Percentiles rank a stretch among this genome's conserved stretches.
Evolutionary conservation across 2,329 filamentous ascomycete species (phyloP).

Genomic region (Didymella segeticola): DNA sequence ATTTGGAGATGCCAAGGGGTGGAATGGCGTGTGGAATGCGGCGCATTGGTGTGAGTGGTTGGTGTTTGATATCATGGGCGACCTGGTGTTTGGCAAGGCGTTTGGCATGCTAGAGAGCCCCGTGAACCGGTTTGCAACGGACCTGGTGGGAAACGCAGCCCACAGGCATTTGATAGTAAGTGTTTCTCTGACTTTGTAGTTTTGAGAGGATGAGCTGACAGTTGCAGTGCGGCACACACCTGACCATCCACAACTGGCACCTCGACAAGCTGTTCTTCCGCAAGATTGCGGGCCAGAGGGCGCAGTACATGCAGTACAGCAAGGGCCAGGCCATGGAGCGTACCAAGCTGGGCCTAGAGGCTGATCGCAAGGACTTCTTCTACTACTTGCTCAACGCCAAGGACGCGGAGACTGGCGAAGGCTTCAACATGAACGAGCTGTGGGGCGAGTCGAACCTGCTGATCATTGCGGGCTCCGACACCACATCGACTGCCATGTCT

Average conservation of each 20-base stretch:
- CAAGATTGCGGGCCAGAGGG: conserved; percentile 51
- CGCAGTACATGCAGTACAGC: conserved; percentile 53
- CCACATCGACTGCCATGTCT: conserved; percentile 52
- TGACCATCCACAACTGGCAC: conserved; percentile 53
- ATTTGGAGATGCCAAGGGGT: conserved; percentile 32
- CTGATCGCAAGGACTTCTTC: conserved; percentile 56
- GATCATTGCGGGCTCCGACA: conserved; percentile 58
- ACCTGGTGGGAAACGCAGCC: conserved; percentile 53
- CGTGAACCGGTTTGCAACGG: conserved; percentile 51
- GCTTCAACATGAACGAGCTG: conserved; percentile 55
- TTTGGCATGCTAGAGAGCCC: conserved; percentile 53
- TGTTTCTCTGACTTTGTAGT: background rate
- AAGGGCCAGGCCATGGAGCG: conserved; percentile 52
- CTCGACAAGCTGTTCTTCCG: conserved; percentile 54
- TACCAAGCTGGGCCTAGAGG: conserved; percentile 50
- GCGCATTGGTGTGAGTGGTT: conserved; percentile 55
- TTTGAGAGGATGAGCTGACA: conserved; percentile 5
- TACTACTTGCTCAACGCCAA: conserved; percentile 56
- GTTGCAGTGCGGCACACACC: conserved; percentile 51
- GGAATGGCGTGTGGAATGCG: conserved; percentile 54
- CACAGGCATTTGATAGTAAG: conserved; percentile 54
- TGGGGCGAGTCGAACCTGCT: conserved; percentile 58
- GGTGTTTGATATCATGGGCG: conserved; percentile 61
- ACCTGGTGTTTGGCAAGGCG: conserved; percentile 55
- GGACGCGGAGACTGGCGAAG: conserved; percentile 54